Conservation (phyloP, 2,329 filamentous ascomycete species). For the Dendrostoma leiphaemia region DNA sequence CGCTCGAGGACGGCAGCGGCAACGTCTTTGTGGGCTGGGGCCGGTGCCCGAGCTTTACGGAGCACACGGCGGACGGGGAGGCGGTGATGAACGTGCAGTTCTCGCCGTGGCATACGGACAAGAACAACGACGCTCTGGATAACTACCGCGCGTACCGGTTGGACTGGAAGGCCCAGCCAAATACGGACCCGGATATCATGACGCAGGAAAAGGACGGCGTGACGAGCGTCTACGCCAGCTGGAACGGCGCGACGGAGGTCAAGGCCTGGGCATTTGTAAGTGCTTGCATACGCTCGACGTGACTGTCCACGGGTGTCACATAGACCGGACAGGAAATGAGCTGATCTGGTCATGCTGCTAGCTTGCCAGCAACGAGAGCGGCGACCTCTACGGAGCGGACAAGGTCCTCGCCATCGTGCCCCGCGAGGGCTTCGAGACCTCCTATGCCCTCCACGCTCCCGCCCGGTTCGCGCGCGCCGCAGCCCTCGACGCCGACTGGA, state of each 20-base stretch:
- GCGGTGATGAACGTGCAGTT: constrained; percentile 41
- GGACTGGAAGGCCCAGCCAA: constrained; percentile 24
- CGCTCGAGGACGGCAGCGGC: constrained; percentile 9
- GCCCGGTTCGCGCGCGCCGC: constrained; percentile 2
- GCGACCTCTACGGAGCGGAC: background rate
- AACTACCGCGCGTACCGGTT: constrained; percentile 26
- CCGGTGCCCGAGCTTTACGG: constrained; percentile 42
- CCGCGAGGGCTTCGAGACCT: constrained; percentile 8
- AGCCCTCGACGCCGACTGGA: constrained; percentile 1
- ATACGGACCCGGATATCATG: constrained; percentile 21
- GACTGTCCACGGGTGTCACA: too few relatives aligned
- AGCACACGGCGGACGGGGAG: constrained; percentile 37
- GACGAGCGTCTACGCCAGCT: constrained; percentile 25
- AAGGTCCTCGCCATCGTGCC: constrained; percentile 4
- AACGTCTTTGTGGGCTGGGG: constrained; percentile 46
- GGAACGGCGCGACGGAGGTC: constrained; percentile 32
- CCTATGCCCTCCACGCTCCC: background rate
- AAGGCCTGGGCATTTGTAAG: constrained; percentile 15
- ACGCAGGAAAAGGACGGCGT: constrained; percentile 15
- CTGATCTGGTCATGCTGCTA: background rate
- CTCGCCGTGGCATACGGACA: constrained; percentile 24
- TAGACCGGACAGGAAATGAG: too few relatives aligned
- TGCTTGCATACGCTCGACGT: too few relatives aligned
- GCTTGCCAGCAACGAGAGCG: constrained; percentile 2
- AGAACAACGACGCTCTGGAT: constrained; percentile 8